Conservation (phyloP, 75 land plant species). For the Sequoia sempervirens region DNA sequence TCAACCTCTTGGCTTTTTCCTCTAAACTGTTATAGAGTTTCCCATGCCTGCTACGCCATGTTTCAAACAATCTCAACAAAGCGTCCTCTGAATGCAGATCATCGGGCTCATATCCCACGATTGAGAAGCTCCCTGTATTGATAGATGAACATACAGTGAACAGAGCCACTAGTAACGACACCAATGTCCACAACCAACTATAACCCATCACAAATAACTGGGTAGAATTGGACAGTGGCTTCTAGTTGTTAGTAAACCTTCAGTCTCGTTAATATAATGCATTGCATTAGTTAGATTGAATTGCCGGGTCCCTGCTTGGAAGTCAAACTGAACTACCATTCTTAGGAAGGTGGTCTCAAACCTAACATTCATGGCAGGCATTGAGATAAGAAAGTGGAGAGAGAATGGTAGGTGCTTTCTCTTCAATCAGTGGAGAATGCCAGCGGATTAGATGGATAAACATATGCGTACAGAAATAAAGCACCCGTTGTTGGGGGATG, state of each 20-base stretch:
- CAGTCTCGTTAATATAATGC: neutral
- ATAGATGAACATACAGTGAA: neutral
- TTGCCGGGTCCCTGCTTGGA: neutral
- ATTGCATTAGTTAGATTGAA: neutral
- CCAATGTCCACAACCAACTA: neutral
- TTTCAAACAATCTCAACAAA: constrained; percentile 8
- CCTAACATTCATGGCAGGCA: neutral
- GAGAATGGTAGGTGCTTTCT: neutral
- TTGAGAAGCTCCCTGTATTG: neutral
- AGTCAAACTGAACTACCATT: neutral
- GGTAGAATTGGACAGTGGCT: neutral
- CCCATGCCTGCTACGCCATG: constrained; percentile 7
- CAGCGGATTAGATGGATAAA: neutral
- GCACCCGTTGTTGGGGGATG: neutral
- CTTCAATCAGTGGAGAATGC: neutral
- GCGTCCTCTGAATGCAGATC: constrained; percentile 16
- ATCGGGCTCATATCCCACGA: constrained; percentile 5
- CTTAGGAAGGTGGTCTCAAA: neutral
- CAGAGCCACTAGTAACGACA: neutral
- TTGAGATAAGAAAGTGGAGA: neutral
- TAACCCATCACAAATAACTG: constrained; percentile 2
- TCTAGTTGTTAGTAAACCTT: neutral
- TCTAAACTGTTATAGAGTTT: neutral
- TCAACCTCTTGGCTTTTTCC: constrained; percentile 11
- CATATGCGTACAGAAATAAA: neutral